A percentile compares a stretch with the other conserved stretches of the same genome.
Evolutionary conservation across 1,284 basidiomycete genomes (phyloP).

Genomic region (Ceratobasidium papillatum): DNA sequence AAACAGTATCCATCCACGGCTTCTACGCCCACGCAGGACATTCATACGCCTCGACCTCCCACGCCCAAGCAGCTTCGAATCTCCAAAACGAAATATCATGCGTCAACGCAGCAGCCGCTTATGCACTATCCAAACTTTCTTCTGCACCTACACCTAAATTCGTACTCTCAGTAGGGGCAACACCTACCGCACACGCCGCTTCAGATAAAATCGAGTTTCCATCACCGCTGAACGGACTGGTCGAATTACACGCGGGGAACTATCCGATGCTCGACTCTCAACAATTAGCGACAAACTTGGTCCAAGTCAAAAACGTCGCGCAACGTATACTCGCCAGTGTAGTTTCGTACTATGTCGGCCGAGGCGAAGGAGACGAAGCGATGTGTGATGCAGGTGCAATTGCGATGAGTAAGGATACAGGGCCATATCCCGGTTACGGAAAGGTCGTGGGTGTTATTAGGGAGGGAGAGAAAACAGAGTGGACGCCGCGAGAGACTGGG

Average conservation of each 20-base stretch:
- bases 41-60: slow-evolving; percentile 75
- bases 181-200: slow-evolving; percentile 83
- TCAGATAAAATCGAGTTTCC: slow-evolving; percentile 57
- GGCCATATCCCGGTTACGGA: slow-evolving; percentile 75
- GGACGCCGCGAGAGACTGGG: slow-evolving; percentile 57
- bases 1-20: slow-evolving; percentile 72
- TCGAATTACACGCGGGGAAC: slow-evolving; percentile 84
- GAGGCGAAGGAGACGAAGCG: slow-evolving; percentile 73
- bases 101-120: slow-evolving; percentile 70
- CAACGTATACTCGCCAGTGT: slow-evolving; percentile 77
- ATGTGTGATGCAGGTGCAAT: slow-evolving; percentile 85
- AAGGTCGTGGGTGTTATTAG: slow-evolving; percentile 59
- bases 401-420: slow-evolving; percentile 85
- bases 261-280: slow-evolving; percentile 88
- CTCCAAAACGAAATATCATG: slow-evolving; percentile 76
- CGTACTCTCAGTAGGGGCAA: slow-evolving; percentile 83
- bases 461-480: slow-evolving; percentile 11
- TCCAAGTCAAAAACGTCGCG: slow-evolving; percentile 66
- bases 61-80: slow-evolving; percentile 68
- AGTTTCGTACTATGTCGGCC: slow-evolving; percentile 77
- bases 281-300: slow-evolving; percentile 77
- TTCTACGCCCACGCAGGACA: slow-evolving; percentile 86
- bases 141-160: slow-evolving; percentile 57
- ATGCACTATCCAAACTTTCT: slow-evolving; percentile 59
- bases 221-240: slow-evolving; percentile 58